Percentiles rank a stretch among this genome's conserved stretches.
These are phyloP conservation scores for Pneumocystis sp. DNA, from an alignment of 1,139 yeast genomes.

Conservation along the genomic window DNA sequence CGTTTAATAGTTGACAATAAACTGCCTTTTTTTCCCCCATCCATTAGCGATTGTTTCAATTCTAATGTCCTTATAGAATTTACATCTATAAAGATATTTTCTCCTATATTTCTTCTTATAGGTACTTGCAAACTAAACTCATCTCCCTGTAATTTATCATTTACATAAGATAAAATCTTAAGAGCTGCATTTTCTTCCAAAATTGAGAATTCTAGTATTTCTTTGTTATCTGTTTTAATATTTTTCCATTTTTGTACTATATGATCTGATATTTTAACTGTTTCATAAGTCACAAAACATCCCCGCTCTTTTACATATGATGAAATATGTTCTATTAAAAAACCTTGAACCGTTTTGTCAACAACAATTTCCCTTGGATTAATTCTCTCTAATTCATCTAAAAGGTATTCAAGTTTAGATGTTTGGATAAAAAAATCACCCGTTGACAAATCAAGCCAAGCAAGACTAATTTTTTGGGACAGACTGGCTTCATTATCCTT, in stretches of 20 bases:
- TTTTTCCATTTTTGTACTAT: conserved; percentile 5
- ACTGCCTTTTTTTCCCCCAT: conserved; percentile 52
- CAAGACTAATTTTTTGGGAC: conserved; percentile 40
- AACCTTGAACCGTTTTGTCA: conserved; percentile 23
- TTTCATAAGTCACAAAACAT: conserved; percentile 45
- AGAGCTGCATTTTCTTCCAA: conserved; percentile 37
- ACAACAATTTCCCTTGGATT: conserved; percentile 53
- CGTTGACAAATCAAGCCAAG: conserved; percentile 82
- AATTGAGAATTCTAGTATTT: conserved; percentile 11
- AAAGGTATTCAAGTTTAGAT: conserved; percentile 39
- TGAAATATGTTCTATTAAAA: conserved; percentile 4
- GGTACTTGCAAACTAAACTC: conserved; percentile 40
- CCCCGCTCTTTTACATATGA: conserved; percentile 40
- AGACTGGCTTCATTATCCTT: background rate
- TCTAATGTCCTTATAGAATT: conserved; percentile 75
- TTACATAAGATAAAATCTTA: conserved; percentile 36
- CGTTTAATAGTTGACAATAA: conserved; percentile 49
- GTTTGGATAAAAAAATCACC: conserved; percentile 62
- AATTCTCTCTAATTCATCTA: conserved; percentile 48
- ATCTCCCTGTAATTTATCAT: conserved; percentile 41
- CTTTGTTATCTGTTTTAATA: background rate
- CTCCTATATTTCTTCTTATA: conserved; percentile 32
- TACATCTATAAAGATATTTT: conserved; percentile 63
- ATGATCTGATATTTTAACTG: conserved; percentile 18
- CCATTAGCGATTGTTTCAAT: conserved; percentile 41